These are phyloP conservation scores for Penicillium sp. DNA, from an alignment of 2,329 filamentous ascomycete genomes.

Conservation along the genomic window DNA sequence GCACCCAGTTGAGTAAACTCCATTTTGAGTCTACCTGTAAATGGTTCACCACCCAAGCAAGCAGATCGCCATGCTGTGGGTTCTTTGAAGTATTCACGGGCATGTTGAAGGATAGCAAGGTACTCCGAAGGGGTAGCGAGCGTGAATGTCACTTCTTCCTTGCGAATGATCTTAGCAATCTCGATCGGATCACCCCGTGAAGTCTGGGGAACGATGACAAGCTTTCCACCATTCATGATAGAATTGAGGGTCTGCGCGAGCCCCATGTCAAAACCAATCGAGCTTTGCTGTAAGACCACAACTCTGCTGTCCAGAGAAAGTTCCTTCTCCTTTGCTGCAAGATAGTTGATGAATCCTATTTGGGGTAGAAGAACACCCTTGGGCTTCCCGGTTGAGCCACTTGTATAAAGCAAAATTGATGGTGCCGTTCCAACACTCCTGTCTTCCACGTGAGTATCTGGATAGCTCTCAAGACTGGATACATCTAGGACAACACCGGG, in stretches of 20 bases:
- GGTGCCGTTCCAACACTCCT: no score
- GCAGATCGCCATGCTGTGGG: conserved; percentile 14
- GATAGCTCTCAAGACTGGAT: neutral
- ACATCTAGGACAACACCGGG: neutral
- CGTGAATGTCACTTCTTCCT: neutral
- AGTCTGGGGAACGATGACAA: neutral
- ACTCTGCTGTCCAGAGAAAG: no score
- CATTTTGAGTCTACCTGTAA: no score
- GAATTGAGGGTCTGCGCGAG: neutral
- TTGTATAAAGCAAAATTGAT: neutral
- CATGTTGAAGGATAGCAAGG: conserved; percentile 10
- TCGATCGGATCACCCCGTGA: neutral
- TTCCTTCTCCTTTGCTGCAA: neutral
- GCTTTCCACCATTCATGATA: neutral
- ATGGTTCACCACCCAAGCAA: no score
- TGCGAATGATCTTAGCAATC: neutral
- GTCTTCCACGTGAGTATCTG: no score
- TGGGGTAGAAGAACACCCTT: neutral
- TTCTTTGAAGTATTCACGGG: conserved; percentile 8
- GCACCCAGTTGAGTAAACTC: no score
- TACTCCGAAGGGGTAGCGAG: neutral
- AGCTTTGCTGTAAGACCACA: neutral
- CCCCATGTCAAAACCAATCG: neutral
- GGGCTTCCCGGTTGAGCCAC: neutral
- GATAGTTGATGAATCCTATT: neutral